A percentile compares a stretch with the other conserved stretches of the same genome.
Conservation (phyloP, 129 eudicot genomes). For the Erigeron canadensis region DNA sequence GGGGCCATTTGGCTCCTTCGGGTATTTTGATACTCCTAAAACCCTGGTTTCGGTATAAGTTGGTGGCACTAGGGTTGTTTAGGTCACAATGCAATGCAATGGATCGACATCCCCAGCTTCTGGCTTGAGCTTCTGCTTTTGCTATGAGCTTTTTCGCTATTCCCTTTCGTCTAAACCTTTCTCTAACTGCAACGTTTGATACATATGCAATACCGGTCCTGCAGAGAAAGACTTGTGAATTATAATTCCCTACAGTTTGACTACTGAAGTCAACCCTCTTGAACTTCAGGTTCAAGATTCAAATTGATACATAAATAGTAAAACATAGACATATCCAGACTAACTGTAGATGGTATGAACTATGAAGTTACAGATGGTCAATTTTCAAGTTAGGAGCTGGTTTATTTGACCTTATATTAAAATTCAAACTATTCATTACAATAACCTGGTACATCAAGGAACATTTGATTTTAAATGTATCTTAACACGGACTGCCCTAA, state of each 20-base stretch:
- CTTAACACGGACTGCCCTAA: not conserved
- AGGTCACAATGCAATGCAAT: constrained; percentile 84
- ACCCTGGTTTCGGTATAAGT: constrained; percentile 66
- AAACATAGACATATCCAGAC: not conserved
- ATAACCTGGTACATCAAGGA: not conserved
- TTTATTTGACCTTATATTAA: not conserved
- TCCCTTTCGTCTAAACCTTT: constrained; percentile 73
- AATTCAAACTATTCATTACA: not conserved
- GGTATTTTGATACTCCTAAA: constrained; percentile 64
- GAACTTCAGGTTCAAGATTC: constrained; percentile 18
- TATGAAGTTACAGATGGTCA: not conserved
- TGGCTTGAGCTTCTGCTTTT: constrained; percentile 79
- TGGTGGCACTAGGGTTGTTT: constrained; percentile 62
- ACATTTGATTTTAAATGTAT: not conserved
- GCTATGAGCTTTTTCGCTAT: constrained; percentile 76
- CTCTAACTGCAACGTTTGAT: constrained; percentile 85
- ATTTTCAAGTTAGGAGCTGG: not conserved
- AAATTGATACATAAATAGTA: not conserved
- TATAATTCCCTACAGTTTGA: constrained; percentile 7
- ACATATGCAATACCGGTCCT: constrained; percentile 89
- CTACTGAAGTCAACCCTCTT: constrained; percentile 18
- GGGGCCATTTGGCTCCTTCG: constrained; percentile 90
- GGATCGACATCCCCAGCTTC: constrained; percentile 83
- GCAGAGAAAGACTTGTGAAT: constrained; percentile 13
- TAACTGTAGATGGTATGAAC: not conserved